A percentile compares a stretch with the other conserved stretches of the same genome.
Evolutionary conservation across 2,329 filamentous ascomycete species (phyloP).

Genomic region (Hypoxylon sp.): DNA sequence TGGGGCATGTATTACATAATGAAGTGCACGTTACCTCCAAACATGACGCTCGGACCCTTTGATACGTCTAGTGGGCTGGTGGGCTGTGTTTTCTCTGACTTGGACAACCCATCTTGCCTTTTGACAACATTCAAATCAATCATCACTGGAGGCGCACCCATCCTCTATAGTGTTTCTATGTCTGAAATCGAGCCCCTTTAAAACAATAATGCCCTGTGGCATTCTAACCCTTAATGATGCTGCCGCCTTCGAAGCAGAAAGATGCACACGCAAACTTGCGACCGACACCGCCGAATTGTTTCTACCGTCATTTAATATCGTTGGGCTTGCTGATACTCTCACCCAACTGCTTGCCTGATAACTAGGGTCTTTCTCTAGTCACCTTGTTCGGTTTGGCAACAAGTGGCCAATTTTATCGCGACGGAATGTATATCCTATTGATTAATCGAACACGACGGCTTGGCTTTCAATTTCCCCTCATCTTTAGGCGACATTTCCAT

Average conservation of each 20-base stretch:
- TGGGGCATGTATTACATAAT: constrained; percentile 12
- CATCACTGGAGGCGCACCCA: constrained; percentile 5
- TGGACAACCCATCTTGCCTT: constrained; percentile 15
- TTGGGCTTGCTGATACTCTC: constrained; percentile 14
- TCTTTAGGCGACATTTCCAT: constrained; percentile 1
- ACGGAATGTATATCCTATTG: background rate
- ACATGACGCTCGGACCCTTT: background rate
- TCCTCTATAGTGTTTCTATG: background rate
- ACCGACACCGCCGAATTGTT: constrained; percentile 31
- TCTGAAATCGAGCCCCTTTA: background rate
- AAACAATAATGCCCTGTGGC: background rate
- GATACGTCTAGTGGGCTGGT: too few species aligned
- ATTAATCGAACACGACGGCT: constrained; percentile 1
- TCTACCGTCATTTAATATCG: constrained; percentile 17
- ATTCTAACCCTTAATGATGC: background rate
- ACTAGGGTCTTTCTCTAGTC: background rate
- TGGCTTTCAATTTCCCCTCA: constrained; percentile 1
- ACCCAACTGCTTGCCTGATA: background rate
- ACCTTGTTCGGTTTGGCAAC: background rate
- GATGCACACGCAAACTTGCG: constrained; percentile 6
- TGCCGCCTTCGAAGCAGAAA: background rate
- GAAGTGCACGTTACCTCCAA: background rate
- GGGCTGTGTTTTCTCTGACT: constrained; percentile 23
- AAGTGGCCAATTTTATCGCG: background rate
- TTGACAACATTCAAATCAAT: constrained; percentile 23